Base-by-base conservation (phyloP, 148 eudicot species). In the Arctostaphylos glauca region DNA sequence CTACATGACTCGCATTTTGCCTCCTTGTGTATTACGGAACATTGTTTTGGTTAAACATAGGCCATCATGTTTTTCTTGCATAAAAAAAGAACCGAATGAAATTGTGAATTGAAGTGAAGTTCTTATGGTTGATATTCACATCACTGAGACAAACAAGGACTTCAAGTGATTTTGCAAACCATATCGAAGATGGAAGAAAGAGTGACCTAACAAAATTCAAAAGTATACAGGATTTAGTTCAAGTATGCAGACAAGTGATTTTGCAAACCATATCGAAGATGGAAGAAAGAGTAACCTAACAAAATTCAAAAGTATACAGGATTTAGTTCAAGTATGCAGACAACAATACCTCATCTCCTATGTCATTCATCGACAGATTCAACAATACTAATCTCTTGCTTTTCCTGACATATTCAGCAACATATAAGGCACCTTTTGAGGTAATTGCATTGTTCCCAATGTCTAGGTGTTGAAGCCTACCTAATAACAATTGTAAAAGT, bases 331-430 rank as follows among this genome's bases (percentile, higher is more conserved):
- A 76, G 48, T 56, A 5, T 19, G 78, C 53, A 12, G 82, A 86
- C 12, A 62, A 18, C 50, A 56, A 5, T 92, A 95, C 97, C 99
- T 94, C 99, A 87, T 96, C 98, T 86, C 91, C 90, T 77, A 96
- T 96, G 89, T 96, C 98, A 80, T 96, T 96, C 94, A 89, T 90
- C 86, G 92, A 94, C 79, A 96, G 87, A 81, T 85, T 94, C 84
- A 96, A 85, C 92, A 91, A 92, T 55, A 87, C 74, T 83, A 96
- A 87, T 88, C 91, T 91, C 89, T 94, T 93, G 78, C 92, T 92
- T 84, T 84, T 88, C 87, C 89, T 92, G 77, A 94, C 75, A 84
- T 91, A 94, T 78, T 94, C 97, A 77, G 98, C 99, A 80, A 94
- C 90, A 86, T 92, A 91, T 74, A 83, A 90, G 70, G 97, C 98